Conservation (phyloP, 2,329 filamentous ascomycete genomes). For the Aureobasidium pullulans region DNA sequence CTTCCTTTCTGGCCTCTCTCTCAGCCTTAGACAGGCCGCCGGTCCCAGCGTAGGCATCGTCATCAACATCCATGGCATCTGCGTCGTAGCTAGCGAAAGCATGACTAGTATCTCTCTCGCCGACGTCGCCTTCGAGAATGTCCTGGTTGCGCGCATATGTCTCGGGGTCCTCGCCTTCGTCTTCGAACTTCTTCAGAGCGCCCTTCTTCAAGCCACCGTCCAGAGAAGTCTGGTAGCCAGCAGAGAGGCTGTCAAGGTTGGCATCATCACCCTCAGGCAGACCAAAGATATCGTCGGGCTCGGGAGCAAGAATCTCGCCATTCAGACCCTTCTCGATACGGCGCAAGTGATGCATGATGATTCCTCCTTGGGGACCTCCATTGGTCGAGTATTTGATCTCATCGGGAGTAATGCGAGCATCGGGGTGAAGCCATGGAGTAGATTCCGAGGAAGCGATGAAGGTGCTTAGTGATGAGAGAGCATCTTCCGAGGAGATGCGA, state of each 20-base stretch:
- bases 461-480: constrained; percentile 30
- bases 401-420: constrained; percentile 36
- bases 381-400: constrained; percentile 37
- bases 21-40: constrained; percentile 32
- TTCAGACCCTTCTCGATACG: constrained; percentile 46
- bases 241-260: background rate
- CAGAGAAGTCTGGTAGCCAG: constrained; percentile 11
- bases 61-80: constrained; percentile 16
- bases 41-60: constrained; percentile 18
- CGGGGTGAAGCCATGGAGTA: constrained; percentile 42
- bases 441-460: constrained; percentile 35
- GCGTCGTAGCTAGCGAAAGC: constrained; percentile 17
- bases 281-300: constrained; percentile 21
- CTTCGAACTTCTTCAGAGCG: constrained; percentile 14
- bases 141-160: constrained; percentile 34
- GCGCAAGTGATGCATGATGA: constrained; percentile 47
- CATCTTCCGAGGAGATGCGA: constrained; percentile 27
- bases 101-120: constrained; percentile 21
- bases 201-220: constrained; percentile 15
- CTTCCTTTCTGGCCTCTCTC: constrained; percentile 47
- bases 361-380: constrained; percentile 37
- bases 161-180: constrained; percentile 32
- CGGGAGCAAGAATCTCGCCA: constrained; percentile 43
- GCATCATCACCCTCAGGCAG: background rate
- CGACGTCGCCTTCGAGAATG: constrained; percentile 35